Evolutionary conservation across 495 filamentous ascomycete genomes (phyloP).

Genomic region (Recurvomyces mirabilis): DNA sequence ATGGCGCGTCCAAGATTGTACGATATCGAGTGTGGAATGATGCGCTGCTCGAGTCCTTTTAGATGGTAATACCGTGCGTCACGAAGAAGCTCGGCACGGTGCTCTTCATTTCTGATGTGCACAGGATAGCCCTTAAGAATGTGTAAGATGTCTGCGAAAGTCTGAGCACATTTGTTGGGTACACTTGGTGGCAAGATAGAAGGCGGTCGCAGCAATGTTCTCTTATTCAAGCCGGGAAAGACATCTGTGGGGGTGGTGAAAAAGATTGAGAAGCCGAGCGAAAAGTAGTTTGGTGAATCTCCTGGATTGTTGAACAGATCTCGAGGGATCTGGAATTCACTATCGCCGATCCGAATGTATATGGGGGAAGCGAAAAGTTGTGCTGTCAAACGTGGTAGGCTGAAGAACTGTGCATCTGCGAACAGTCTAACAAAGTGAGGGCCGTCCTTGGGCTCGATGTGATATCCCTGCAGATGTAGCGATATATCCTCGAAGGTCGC

Average conservation of each 20-base stretch:
- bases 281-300: slow-evolving; percentile 91
- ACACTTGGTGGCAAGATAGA: slow-evolving; percentile 73
- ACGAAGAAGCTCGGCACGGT: slow-evolving; percentile 66
- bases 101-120: slow-evolving; percentile 61
- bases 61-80: slow-evolving; percentile 92
- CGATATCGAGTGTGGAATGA: slow-evolving; percentile 67
- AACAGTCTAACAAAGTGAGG: slow-evolving; percentile 83
- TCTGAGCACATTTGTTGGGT: slow-evolving; percentile 65
- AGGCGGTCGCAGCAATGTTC: slow-evolving; percentile 77
- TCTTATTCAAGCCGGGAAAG: slow-evolving; percentile 74
- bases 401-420: slow-evolving; percentile 94
- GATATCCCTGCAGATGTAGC: slow-evolving; percentile 87
- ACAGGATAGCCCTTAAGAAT: slow-evolving; percentile 81
- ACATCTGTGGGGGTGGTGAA: slow-evolving; percentile 68
- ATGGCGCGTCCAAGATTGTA: slow-evolving; percentile 57
- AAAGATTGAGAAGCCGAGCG: slow-evolving; percentile 82
- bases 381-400: slow-evolving; percentile 75
- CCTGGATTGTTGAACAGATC: slow-evolving; percentile 77
- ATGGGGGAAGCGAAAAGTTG: slow-evolving; percentile 92
- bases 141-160: slow-evolving; percentile 75
- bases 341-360: slow-evolving; percentile 77
- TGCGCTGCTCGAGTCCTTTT: slow-evolving; percentile 75
- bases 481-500: slow-evolving; percentile 81
- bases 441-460: slow-evolving; percentile 71
- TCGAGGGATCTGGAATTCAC: slow-evolving; percentile 77